These are phyloP conservation scores for Phaffomyces antillensis DNA, from an alignment of 805 yeast genomes.

Conservation along the genomic window DNA sequence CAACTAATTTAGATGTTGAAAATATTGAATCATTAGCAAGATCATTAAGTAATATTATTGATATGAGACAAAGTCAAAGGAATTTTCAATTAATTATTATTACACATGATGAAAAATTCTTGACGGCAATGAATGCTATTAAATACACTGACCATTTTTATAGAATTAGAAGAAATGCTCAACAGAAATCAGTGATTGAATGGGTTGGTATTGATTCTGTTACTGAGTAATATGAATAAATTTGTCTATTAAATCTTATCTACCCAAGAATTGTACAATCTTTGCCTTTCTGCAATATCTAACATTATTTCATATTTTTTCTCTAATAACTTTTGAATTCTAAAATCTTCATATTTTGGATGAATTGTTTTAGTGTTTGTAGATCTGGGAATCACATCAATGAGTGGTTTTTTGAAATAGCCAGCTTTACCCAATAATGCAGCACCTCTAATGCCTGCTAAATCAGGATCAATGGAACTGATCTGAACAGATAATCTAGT, in stretches of 20 bases:
- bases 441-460: constrained; percentile 26
- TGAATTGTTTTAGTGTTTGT: background rate
- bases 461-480: constrained; percentile 12
- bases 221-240: constrained; percentile 14
- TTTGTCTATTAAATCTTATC: constrained; percentile 5
- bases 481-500: constrained; percentile 19
- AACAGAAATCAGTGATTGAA: constrained; percentile 73
- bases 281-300: constrained; percentile 31
- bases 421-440: constrained; percentile 18
- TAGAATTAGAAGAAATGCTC: constrained; percentile 69
- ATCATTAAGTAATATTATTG: constrained; percentile 69
- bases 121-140: constrained; percentile 78
- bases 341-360: constrained; percentile 1
- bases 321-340: constrained; percentile 15
- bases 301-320: constrained; percentile 21
- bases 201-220: constrained; percentile 40
- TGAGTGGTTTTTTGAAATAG: constrained; percentile 5
- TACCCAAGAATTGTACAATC: constrained; percentile 23
- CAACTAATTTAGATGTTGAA: constrained; percentile 87
- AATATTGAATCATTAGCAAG: constrained; percentile 84
- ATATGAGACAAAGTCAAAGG: constrained; percentile 63
- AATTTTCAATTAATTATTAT: constrained; percentile 94
- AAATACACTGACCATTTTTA: constrained; percentile 84
- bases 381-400: constrained; percentile 10
- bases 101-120: constrained; percentile 92